phyloP scores from a whole-genome alignment of 257 asterid genomes.

The Ajuga chamaepitys region DNA sequence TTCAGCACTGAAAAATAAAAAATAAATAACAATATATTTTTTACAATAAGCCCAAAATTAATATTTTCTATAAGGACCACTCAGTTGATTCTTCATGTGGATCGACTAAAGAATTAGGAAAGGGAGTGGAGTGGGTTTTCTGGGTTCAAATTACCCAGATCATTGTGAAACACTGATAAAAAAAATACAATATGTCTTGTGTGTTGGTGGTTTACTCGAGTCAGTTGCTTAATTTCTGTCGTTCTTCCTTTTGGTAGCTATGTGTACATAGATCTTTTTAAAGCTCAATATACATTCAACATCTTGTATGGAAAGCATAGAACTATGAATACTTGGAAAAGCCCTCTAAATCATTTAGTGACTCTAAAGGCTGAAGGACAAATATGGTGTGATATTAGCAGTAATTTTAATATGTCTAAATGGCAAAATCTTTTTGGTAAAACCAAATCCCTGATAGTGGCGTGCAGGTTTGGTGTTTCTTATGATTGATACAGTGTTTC shows the following conservation, averaged over 20 bases:
- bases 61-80: too few species aligned
- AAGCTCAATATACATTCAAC: too few species aligned
- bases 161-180: background rate
- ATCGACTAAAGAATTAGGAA: slow-evolving; percentile 4
- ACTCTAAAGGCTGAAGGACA: slow-evolving; percentile 1
- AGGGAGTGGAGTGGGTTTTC: too few species aligned
- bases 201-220: background rate
- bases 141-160: too few species aligned
- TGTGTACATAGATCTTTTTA: background rate
- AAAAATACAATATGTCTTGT: background rate
- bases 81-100: slow-evolving; percentile 5
- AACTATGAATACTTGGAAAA: background rate
- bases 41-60: too few species aligned
- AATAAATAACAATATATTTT: too few species aligned
- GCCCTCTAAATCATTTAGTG: background rate
- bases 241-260: background rate
- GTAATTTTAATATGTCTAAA: background rate
- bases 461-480: background rate
- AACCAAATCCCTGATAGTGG: background rate
- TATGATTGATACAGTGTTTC: background rate
- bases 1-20: too few species aligned
- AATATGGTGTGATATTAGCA: background rate
- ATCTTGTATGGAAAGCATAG: background rate
- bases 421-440: slow-evolving; percentile 1
- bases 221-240: background rate